A percentile compares a stretch with the other conserved stretches of the same genome.
Conservation (phyloP, 495 filamentous ascomycete species). For the Lepraria neglecta region DNA sequence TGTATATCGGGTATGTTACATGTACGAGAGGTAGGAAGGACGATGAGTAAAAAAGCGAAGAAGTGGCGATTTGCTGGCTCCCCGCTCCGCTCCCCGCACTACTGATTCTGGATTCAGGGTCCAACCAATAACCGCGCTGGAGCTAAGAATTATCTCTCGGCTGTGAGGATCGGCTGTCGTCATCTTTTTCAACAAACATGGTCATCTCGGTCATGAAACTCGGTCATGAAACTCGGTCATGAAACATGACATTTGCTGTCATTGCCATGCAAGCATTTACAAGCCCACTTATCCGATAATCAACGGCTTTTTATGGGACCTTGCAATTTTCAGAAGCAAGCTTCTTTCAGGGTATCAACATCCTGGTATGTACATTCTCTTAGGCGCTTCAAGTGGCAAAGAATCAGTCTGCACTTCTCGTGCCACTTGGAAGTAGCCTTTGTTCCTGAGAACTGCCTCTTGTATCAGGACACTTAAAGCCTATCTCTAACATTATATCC, state of each 20-base stretch:
- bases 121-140: not conserved
- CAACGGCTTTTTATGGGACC: too few relatives aligned
- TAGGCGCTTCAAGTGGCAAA: too few relatives aligned
- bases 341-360: too few relatives aligned
- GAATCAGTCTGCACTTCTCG: too few relatives aligned
- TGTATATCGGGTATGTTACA: not conserved
- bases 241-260: constrained; percentile 5
- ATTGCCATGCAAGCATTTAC: not conserved
- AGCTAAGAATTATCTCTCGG: not conserved
- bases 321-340: too few relatives aligned
- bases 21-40: not conserved
- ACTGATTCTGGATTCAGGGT: not conserved
- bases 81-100: not conserved
- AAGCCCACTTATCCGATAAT: too few relatives aligned
- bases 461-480: too few relatives aligned
- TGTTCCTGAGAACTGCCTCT: too few relatives aligned
- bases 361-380: too few relatives aligned
- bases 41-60: not conserved
- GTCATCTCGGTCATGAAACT: not conserved
- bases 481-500: too few relatives aligned
- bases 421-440: too few relatives aligned
- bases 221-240: not conserved
- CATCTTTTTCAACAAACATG: not conserved
- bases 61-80: not conserved
- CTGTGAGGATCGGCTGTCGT: constrained; percentile 5